A percentile compares a stretch with the other conserved stretches of the same genome.
Conservation (phyloP, 148 eudicot species). For the Amaranthus cruentus region DNA sequence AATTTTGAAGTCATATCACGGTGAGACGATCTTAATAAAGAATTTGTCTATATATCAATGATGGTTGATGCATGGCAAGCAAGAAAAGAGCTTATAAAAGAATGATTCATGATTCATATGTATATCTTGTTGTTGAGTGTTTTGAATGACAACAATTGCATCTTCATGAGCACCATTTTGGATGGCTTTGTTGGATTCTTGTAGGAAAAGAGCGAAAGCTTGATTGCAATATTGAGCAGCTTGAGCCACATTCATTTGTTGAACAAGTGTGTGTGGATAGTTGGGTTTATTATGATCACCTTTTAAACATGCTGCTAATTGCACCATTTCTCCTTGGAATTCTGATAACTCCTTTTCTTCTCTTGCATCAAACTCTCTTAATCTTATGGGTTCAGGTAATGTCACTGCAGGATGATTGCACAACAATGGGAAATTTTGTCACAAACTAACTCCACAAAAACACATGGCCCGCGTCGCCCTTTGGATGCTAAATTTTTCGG, state of each 20-base stretch:
- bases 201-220: conserved; percentile 44
- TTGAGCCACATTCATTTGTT: conserved; percentile 46
- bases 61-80: conserved; percentile 21
- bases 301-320: conserved; percentile 56
- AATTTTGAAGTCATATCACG: no score
- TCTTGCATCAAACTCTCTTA: conserved; percentile 46
- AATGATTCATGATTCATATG: conserved; percentile 5
- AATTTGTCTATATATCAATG: no score
- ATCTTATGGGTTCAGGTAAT: conserved; percentile 54
- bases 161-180: conserved; percentile 34
- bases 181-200: conserved; percentile 40
- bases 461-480: no score
- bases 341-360: conserved; percentile 53
- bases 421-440: not conserved
- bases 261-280: conserved; percentile 51
- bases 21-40: no score
- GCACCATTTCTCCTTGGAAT: conserved; percentile 64
- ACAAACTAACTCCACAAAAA: no score
- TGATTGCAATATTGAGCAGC: conserved; percentile 47
- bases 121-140: not conserved
- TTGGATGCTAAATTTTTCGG: no score
- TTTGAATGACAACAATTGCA: conserved; percentile 4
- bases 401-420: conserved; percentile 32
- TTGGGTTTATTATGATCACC: conserved; percentile 53
- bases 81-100: conserved; percentile 25